phyloP scores from a whole-genome alignment of 257 asterid genomes.

The Nicotiana tabacum region DNA sequence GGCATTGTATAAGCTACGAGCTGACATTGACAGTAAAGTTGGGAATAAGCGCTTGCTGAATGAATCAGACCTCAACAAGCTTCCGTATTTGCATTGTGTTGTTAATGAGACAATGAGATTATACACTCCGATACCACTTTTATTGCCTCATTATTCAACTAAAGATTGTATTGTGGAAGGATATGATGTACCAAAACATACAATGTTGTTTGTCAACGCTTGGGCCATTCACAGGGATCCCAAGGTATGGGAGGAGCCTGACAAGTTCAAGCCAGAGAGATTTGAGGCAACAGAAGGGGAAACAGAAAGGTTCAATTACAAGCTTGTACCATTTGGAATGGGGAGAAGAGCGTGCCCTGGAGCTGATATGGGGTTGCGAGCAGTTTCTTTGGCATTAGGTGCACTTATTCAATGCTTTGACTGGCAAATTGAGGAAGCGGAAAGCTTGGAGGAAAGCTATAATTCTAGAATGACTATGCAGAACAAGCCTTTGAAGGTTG shows the following conservation, averaged over 20 bases:
- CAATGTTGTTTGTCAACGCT: slow-evolving; percentile 39
- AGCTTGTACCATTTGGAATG: slow-evolving; percentile 43
- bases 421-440: slow-evolving; percentile 24
- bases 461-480: slow-evolving; percentile 10
- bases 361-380: slow-evolving; percentile 32
- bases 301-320: slow-evolving; percentile 22
- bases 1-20: slow-evolving; percentile 25
- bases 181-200: slow-evolving; percentile 31
- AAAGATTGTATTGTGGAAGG: slow-evolving; percentile 35
- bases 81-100: slow-evolving; percentile 42
- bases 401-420: slow-evolving; percentile 50
- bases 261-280: slow-evolving; percentile 42
- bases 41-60: slow-evolving; percentile 34
- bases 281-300: slow-evolving; percentile 25
- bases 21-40: slow-evolving; percentile 38
- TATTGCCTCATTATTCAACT: slow-evolving; percentile 43
- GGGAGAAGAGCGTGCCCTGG: slow-evolving; percentile 30
- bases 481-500: slow-evolving; percentile 39
- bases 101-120: slow-evolving; percentile 46
- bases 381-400: slow-evolving; percentile 41
- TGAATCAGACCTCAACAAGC: slow-evolving; percentile 41
- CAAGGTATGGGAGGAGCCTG: slow-evolving; percentile 15
- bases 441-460: slow-evolving; percentile 22
- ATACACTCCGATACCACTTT: slow-evolving; percentile 42
- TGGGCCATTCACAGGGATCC: slow-evolving; percentile 61